These are phyloP conservation scores for Cladophialophora immunda DNA, from an alignment of 2,329 filamentous ascomycete species.

Conservation along the genomic window DNA sequence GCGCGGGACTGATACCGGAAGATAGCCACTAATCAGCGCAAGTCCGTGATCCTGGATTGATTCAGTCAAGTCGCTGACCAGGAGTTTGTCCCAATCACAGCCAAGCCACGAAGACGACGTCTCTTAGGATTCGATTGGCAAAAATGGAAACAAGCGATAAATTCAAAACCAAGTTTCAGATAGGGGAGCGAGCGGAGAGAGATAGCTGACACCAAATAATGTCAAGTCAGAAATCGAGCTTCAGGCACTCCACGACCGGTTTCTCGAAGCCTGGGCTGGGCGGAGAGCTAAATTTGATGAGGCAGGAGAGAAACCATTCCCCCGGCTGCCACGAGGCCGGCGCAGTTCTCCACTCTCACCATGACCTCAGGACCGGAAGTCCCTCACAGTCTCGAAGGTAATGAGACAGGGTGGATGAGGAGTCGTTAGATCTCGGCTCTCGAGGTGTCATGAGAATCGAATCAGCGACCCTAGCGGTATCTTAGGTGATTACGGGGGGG, in stretches of 20 bases:
- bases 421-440: not conserved
- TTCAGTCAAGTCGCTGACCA: conserved; percentile 13
- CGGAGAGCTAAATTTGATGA: conserved; percentile 21
- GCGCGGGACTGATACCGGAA: conserved; percentile 5
- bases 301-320: conserved; percentile 9
- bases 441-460: not conserved
- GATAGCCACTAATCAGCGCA: conserved; percentile 4
- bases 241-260: not conserved
- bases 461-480: not conserved
- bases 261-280: not conserved
- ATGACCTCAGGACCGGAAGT: not conserved
- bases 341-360: not conserved
- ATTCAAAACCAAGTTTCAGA: conserved; percentile 17
- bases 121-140: conserved; percentile 3
- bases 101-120: conserved; percentile 1
- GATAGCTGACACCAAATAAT: conserved; percentile 30
- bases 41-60: conserved; percentile 6
- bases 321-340: not conserved
- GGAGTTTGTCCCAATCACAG: conserved; percentile 6
- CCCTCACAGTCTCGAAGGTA: not conserved
- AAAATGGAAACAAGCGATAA: conserved; percentile 10
- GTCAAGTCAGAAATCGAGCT: conserved; percentile 25
- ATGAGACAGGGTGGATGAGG: not conserved
- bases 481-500: not conserved
- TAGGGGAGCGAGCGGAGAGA: conserved; percentile 20